Conservation (phyloP, 2,329 filamentous ascomycete genomes). For the Monosporascus sp. region DNA sequence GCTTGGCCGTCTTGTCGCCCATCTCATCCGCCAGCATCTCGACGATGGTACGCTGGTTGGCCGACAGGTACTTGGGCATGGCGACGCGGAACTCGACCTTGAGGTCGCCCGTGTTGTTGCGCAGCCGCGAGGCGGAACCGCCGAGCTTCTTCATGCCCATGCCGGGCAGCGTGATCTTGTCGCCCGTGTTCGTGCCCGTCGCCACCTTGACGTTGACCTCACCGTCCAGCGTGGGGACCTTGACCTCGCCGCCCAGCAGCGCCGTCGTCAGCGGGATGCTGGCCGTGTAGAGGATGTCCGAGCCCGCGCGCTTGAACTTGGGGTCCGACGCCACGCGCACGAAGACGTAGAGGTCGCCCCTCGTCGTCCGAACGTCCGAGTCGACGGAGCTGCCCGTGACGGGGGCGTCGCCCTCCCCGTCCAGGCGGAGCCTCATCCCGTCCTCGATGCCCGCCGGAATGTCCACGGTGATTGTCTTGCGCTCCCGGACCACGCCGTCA, state of each 20-base stretch:
- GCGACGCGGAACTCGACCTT: conserved; percentile 90
- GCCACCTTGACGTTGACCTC: conserved; percentile 86
- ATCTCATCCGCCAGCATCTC: conserved; percentile 98
- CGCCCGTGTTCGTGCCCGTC: conserved; percentile 88
- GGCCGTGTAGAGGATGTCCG: conserved; percentile 90
- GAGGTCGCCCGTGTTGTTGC: conserved; percentile 71
- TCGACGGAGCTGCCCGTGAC: conserved; percentile 66
- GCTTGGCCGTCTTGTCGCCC: conserved; percentile 84
- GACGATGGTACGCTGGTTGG: conserved; percentile 86
- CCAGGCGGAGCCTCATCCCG: conserved; percentile 84
- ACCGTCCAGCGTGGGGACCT: conserved; percentile 83
- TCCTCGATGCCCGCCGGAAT: conserved; percentile 96
- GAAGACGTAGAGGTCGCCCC: conserved; percentile 86
- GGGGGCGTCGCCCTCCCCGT: conserved; percentile 82
- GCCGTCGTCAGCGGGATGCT: conserved; percentile 90
- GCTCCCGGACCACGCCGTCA: conserved; percentile 77
- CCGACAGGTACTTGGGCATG: conserved; percentile 90
- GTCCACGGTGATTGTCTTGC: conserved; percentile 79
- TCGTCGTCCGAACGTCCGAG: conserved; percentile 58
- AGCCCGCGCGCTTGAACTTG: conserved; percentile 81
- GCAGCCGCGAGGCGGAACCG: conserved; percentile 39
- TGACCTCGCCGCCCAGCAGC: conserved; percentile 83
- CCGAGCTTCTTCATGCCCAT: conserved; percentile 91
- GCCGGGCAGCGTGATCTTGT: conserved; percentile 80
- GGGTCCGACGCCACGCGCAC: conserved; percentile 85